Base-by-base conservation (phyloP, 495 filamentous ascomycete species). In the Penicillium paxilli region DNA sequence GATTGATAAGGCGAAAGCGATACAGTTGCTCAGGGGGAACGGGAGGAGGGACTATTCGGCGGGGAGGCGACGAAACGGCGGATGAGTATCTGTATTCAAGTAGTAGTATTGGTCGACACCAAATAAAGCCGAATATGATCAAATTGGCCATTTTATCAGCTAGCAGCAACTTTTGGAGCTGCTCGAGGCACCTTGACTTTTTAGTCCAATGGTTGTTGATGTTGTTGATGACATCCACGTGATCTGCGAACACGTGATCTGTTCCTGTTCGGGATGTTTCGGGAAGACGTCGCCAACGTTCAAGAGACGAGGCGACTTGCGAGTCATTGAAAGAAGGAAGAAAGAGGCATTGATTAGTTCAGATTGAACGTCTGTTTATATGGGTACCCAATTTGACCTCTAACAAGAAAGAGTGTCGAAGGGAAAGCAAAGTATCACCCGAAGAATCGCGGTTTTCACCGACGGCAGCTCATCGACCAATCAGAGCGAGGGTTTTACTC, bases 391-490 rank as follows among this genome's bases (percentile, higher is more conserved):
- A 38, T 16, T 38, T 20, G 35, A 20, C 16, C 16, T 8, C n/a
- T 16, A n/a, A 5, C 16, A 5, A 16, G 5, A 11, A 23, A 23
- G 14, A 42, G 40, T 21, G 40, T 42, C 11, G 20, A 42, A 42
- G 21, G 19, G 23, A 14, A 23, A 42, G 21, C 9, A 21, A 21
- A 42, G 19, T 9, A 42, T 22, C 17, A 42, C 40, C 64, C 63
- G 67, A 68, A 64, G 66, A 65, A 33, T 69, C 64, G 64, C 71
- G 71, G 68, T 68, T 69, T 67, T 71, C 63, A 67, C 71, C 71
- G 67, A 72, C 59, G 56, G 48, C 50, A 60, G 60, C 62, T 65
- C 63, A 60, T 40, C 46, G 52, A 52, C 67, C 73, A 76, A 76
- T 75, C 73, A 76, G 58, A 45, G 49, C 37, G 63, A 69, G 63